Percentiles rank a stretch among this genome's conserved stretches.
Conservation (phyloP, 2,329 filamentous ascomycete species). For the Monascus ruber region DNA sequence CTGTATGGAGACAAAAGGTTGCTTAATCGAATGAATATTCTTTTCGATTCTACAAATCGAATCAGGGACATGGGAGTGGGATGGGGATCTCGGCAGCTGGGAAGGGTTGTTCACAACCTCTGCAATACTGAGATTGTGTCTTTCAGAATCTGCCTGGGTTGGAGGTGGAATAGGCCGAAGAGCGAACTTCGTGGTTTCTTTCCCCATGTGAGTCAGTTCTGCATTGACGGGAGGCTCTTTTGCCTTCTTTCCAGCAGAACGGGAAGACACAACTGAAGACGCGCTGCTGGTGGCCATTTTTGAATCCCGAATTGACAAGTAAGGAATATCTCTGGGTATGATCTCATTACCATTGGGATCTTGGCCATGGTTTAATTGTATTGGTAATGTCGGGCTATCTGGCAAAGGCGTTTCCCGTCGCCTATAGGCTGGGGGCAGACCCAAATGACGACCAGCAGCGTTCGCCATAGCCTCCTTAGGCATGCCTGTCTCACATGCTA, state of each 20-base stretch:
- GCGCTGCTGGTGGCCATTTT: slow-evolving; percentile 1
- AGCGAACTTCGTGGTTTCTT: slow-evolving; percentile 18
- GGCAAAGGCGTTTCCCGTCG: slow-evolving; percentile 20
- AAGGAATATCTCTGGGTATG: slow-evolving; percentile 4
- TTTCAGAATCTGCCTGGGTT: slow-evolving; percentile 18
- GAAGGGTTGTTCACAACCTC: slow-evolving; percentile 33
- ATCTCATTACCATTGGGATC: slow-evolving; percentile 2
- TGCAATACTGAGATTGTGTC: slow-evolving; percentile 26
- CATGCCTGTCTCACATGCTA: slow-evolving; percentile 6
- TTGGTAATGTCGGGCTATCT: slow-evolving; percentile 24
- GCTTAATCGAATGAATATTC: slow-evolving; percentile 31
- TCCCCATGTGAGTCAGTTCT: slow-evolving; percentile 22
- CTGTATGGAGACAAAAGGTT: slow-evolving; percentile 23
- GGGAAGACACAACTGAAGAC: slow-evolving; percentile 7
- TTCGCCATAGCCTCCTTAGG: slow-evolving; percentile 5
- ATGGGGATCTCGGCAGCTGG: slow-evolving; percentile 14
- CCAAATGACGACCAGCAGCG: slow-evolving; percentile 11
- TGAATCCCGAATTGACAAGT: slow-evolving; percentile 1
- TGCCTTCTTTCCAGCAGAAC: slow-evolving; percentile 24
- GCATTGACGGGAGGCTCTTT: slow-evolving; percentile 31
- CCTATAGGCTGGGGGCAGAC: slow-evolving; percentile 21
- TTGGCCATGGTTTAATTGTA: slow-evolving; percentile 4
- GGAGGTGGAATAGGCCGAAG: slow-evolving; percentile 27
- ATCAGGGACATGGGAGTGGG: slow-evolving; percentile 3
- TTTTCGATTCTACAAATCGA: slow-evolving; percentile 22